These are phyloP conservation scores for Hypoxylon sp. DNA, from an alignment of 2,329 filamentous ascomycete species.

Conservation along the genomic window DNA sequence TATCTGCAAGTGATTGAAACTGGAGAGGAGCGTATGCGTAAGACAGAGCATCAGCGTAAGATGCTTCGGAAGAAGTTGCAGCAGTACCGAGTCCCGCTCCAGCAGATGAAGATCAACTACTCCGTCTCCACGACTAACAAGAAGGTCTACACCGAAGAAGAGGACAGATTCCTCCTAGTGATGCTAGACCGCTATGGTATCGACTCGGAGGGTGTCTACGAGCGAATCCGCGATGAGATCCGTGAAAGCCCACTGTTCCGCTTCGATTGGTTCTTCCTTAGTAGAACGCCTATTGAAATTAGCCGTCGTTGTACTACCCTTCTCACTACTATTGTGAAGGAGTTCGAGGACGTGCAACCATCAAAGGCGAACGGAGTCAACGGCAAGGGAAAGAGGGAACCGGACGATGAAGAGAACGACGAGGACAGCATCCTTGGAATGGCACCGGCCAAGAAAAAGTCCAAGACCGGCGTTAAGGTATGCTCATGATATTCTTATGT, in stretches of 20 bases:
- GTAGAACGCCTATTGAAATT: slow-evolving; percentile 92
- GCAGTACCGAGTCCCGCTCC: slow-evolving; percentile 95
- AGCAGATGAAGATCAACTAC: slow-evolving; percentile 99
- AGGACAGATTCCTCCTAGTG: slow-evolving; percentile 94
- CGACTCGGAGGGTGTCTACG: slow-evolving; percentile 90
- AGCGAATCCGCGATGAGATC: slow-evolving; percentile 97
- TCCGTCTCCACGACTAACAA: slow-evolving; percentile 99
- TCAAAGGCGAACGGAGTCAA: slow-evolving; percentile 72
- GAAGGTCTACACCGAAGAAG: slow-evolving; percentile 99
- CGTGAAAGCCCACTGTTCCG: slow-evolving; percentile 94
- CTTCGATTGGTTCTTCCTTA: slow-evolving; percentile 99
- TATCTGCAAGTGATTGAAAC: slow-evolving; percentile 91
- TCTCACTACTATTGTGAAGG: slow-evolving; percentile 92
- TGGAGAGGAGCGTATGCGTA: slow-evolving; percentile 89
- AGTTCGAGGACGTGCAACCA: slow-evolving; percentile 81
- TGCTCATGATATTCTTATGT: slow-evolving; percentile 50
- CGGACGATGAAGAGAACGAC: slow-evolving; percentile 86
- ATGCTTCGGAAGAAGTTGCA: slow-evolving; percentile 95
- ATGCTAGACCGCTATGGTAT: slow-evolving; percentile 93
- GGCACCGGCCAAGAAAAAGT: slow-evolving; percentile 94
- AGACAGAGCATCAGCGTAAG: slow-evolving; percentile 92
- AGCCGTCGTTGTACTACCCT: slow-evolving; percentile 93
- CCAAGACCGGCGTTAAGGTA: slow-evolving; percentile 90
- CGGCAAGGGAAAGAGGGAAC: slow-evolving; percentile 80
- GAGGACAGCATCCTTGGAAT: slow-evolving; percentile 85